phyloP scores from a whole-genome alignment of 352 stramenopile genomes.

The Phytophthora sp. region DNA sequence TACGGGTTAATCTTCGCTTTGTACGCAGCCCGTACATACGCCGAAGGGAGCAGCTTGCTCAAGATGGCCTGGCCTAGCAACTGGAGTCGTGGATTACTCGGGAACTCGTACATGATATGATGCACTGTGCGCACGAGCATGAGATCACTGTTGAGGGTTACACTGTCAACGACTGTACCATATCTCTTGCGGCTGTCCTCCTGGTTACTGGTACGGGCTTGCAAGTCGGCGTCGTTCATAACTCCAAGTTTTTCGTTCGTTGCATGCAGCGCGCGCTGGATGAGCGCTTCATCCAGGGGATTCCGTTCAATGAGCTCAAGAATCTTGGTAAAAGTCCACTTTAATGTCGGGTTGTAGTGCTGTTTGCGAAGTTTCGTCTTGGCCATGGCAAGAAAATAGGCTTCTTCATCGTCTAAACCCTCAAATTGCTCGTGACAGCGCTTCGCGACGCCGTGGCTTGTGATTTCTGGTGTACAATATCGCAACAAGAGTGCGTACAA shows the following conservation, averaged over 20 bases:
- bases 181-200: slow-evolving; percentile 21
- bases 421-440: slow-evolving; percentile 55
- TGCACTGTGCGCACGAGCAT: slow-evolving; percentile 67
- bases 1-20: slow-evolving; percentile 78
- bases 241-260: slow-evolving; percentile 62
- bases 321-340: slow-evolving; percentile 60
- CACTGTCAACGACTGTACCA: slow-evolving; percentile 39
- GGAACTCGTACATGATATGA: slow-evolving; percentile 68
- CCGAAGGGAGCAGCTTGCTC: slow-evolving; percentile 61
- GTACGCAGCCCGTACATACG: slow-evolving; percentile 73
- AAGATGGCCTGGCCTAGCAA: slow-evolving; percentile 60
- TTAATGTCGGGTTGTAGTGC: slow-evolving; percentile 56
- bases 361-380: slow-evolving; percentile 57
- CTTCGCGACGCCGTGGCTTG: slow-evolving; percentile 26
- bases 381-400: slow-evolving; percentile 62
- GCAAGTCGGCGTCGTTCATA: slow-evolving; percentile 35
- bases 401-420: slow-evolving; percentile 55
- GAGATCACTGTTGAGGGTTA: slow-evolving; percentile 60
- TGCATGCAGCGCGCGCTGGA: slow-evolving; percentile 61
- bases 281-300: slow-evolving; percentile 62
- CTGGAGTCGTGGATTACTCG: slow-evolving; percentile 64
- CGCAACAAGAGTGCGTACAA: slow-evolving; percentile 58
- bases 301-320: slow-evolving; percentile 63
- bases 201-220: slow-evolving; percentile 13
- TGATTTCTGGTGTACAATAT: slow-evolving; percentile 35